Base-by-base conservation (phyloP, 1,284 basidiomycete genomes). In the Austropuccinia psidii region DNA sequence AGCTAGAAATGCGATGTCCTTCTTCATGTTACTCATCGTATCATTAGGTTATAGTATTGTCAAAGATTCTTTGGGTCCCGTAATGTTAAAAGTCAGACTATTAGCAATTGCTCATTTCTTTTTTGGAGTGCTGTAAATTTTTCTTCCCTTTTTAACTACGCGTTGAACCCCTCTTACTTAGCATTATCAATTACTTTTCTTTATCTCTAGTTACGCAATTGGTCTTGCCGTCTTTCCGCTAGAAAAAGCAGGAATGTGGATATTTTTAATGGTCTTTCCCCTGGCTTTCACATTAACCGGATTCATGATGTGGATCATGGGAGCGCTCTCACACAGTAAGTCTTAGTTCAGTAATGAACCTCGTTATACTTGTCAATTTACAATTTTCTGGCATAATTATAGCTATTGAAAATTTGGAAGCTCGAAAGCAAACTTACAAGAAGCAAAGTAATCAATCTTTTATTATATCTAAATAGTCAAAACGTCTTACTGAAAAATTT, bases 21-120 rank as follows among this genome's bases (percentile, higher is more conserved):
- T 98, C 83, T 98, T 98, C 83, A 86, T 98, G 83, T 84, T 99
- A 27, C 84, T 98, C 24, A 89, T 98, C 67, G 93, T 98, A 21
- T 78, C 78, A 19, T 76, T 78, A 74, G 79, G 79, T 0, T 76
- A 77, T 47, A 75, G 77, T 27, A 74, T 80, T 24, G 77, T 78
- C 70, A 82, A 76, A 80, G 83, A 47, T 78, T 87, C 87, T 1
- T 83, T 95, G 7, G 92, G 90, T 0, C 83, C 84, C 21, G 87
- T 87, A 0, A 93, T 94, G 90, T 79, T 87, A 39, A 88, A 84
- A 77, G 91, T 90, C 74, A 87, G 90, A 76, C 79, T 88, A 35
- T 83, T 95, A 55, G 89, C 90, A 11, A 86, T 84, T 1, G 86
- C 88, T 45, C 95, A 98, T 81, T 98, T 98, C 78, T 79, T 96